phyloP scores from a whole-genome alignment of 768 basidiomycete genomes.

The Tricholoma saponaceum region DNA sequence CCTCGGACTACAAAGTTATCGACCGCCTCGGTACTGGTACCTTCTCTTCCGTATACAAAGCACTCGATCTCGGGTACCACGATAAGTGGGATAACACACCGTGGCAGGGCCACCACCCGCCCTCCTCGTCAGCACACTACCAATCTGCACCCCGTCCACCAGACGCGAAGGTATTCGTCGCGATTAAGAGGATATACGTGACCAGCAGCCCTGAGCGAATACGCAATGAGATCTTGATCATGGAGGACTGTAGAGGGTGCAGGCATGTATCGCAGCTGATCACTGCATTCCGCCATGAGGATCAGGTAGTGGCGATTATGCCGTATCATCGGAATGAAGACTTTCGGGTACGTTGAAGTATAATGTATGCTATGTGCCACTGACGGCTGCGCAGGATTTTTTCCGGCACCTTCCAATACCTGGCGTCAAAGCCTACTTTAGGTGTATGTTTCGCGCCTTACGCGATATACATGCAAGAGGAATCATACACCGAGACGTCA shows the following conservation, averaged over 20 bases:
- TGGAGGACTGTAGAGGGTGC: constrained; percentile 81
- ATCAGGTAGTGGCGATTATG: constrained; percentile 93
- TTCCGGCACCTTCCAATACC: constrained; percentile 69
- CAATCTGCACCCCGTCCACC: constrained; percentile 43
- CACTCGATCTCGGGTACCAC: constrained; percentile 74
- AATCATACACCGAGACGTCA: constrained; percentile 96
- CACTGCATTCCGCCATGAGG: constrained; percentile 85
- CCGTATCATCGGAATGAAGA: constrained; percentile 92
- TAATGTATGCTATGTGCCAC: not conserved
- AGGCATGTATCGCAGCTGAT: constrained; percentile 91
- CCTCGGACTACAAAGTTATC: constrained; percentile 67
- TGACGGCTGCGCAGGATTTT: constrained; percentile 53
- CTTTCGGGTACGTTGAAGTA: constrained; percentile 69
- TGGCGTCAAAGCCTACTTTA: constrained; percentile 82
- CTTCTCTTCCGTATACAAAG: constrained; percentile 99
- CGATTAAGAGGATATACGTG: constrained; percentile 95
- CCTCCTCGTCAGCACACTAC: constrained; percentile 60
- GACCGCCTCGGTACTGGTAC: constrained; percentile 96
- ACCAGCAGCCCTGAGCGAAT: constrained; percentile 93
- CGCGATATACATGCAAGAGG: constrained; percentile 82
- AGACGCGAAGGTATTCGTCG: constrained; percentile 70
- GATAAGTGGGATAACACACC: constrained; percentile 70
- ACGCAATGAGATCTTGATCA: constrained; percentile 86
- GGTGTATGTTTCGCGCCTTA: constrained; percentile 86
- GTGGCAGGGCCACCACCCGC: constrained; percentile 68